phyloP scores from a whole-genome alignment of 345 rosid species.

The Eucalyptus tenuipes region DNA sequence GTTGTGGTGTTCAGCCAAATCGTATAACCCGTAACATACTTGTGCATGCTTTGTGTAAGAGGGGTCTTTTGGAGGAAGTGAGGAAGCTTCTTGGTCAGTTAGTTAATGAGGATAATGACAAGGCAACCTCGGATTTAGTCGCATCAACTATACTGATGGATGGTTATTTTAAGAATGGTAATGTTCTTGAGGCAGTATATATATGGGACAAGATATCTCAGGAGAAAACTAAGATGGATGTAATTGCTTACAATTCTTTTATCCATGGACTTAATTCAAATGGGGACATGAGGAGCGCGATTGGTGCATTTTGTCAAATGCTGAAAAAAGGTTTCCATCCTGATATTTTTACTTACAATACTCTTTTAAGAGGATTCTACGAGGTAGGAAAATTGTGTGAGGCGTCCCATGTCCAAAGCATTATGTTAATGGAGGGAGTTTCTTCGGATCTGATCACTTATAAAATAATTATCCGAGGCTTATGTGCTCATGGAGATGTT shows the following conservation, averaged over 20 bases:
- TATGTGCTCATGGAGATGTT: conserved; percentile 33
- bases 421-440: conserved; percentile 41
- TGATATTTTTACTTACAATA: conserved; percentile 52
- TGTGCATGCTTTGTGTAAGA: conserved; percentile 50
- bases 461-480: conserved; percentile 45
- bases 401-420: conserved; percentile 29
- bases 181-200: conserved; percentile 27
- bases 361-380: conserved; percentile 52
- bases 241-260: conserved; percentile 48
- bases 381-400: conserved; percentile 42
- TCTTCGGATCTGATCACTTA: conserved; percentile 50
- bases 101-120: conserved; percentile 16
- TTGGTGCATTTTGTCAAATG: conserved; percentile 43
- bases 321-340: conserved; percentile 52
- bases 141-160: conserved; percentile 64
- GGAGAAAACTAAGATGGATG: conserved; percentile 20
- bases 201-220: conserved; percentile 32
- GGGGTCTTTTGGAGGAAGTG: conserved; percentile 37
- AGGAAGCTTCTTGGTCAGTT: conserved; percentile 32
- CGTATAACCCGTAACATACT: conserved; percentile 54
- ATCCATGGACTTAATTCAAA: conserved; percentile 47
- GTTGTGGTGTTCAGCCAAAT: conserved; percentile 40
- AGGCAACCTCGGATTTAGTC: conserved; percentile 21
- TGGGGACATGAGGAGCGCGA: conserved; percentile 25
- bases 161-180: conserved; percentile 50